Conservation (phyloP, 2,329 filamentous ascomycete genomes). For the Ilyonectria mors-panacis region DNA sequence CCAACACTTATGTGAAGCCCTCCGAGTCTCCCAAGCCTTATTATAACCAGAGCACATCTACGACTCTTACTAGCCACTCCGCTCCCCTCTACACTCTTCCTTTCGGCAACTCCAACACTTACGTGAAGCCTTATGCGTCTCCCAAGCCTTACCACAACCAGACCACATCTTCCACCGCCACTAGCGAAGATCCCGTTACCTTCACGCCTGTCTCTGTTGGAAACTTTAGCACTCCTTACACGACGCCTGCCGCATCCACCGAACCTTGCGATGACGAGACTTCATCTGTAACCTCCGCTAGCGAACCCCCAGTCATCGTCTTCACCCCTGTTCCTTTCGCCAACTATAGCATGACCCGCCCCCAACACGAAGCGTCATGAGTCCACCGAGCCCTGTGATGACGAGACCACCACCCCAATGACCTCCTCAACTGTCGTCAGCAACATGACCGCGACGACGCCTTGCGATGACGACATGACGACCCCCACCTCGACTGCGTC, state of each 20-base stretch:
- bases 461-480: constrained; percentile 34
- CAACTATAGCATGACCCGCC: neutral
- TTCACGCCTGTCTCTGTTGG: no score
- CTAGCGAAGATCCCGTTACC: no score
- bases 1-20: neutral
- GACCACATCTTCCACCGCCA: no score
- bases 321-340: neutral
- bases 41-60: neutral
- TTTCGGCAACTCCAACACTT: neutral
- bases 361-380: no score
- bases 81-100: neutral
- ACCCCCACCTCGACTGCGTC: constrained; percentile 30
- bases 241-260: neutral
- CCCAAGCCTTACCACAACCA: neutral
- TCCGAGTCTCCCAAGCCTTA: neutral
- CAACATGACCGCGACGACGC: neutral
- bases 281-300: neutral
- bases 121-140: neutral
- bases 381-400: neutral
- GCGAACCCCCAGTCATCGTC: neutral
- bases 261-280: constrained; percentile 5
- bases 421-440: constrained; percentile 10
- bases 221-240: constrained; percentile 7
- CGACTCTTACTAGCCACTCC: neutral
- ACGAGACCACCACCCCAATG: neutral